phyloP scores from a whole-genome alignment of 140 eudicot genomes.

The Oenanthe javanica region DNA sequence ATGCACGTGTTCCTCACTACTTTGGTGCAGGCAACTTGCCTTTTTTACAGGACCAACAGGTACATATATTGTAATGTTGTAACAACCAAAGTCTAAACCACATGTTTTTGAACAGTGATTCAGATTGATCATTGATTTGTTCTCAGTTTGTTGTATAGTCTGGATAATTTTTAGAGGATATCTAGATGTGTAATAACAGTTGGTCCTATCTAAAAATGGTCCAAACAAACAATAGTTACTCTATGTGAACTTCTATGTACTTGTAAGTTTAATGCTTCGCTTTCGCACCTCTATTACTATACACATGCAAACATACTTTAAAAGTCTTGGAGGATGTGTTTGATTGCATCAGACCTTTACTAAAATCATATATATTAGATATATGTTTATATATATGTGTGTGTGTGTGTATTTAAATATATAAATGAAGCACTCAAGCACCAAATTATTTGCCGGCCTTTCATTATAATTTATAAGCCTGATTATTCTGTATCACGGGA shows the following conservation, averaged over 20 bases:
- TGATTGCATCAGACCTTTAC: not conserved
- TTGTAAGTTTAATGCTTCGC: not conserved
- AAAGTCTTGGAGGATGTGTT: not conserved
- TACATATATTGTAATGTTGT: slow-evolving; percentile 13
- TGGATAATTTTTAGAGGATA: not conserved
- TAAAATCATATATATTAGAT: not conserved
- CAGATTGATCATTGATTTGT: not conserved
- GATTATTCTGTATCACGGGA: slow-evolving; percentile 16
- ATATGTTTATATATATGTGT: no score
- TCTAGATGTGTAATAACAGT: not conserved
- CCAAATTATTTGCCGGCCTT: not conserved
- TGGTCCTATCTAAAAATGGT: not conserved
- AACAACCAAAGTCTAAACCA: not conserved
- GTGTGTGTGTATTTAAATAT: no score
- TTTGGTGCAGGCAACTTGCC: slow-evolving; percentile 72
- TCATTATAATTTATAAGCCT: slow-evolving; percentile 10
- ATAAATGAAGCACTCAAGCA: not conserved
- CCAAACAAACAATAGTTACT: not conserved
- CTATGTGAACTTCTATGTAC: not conserved
- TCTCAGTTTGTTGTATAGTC: not conserved
- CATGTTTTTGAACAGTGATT: not conserved
- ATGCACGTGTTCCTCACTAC: not conserved
- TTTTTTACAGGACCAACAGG: slow-evolving; percentile 83
- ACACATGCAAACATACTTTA: not conserved
- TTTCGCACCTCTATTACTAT: not conserved